phyloP scores from a whole-genome alignment of 805 yeast genomes.

The Lipomyces oligophaga region DNA sequence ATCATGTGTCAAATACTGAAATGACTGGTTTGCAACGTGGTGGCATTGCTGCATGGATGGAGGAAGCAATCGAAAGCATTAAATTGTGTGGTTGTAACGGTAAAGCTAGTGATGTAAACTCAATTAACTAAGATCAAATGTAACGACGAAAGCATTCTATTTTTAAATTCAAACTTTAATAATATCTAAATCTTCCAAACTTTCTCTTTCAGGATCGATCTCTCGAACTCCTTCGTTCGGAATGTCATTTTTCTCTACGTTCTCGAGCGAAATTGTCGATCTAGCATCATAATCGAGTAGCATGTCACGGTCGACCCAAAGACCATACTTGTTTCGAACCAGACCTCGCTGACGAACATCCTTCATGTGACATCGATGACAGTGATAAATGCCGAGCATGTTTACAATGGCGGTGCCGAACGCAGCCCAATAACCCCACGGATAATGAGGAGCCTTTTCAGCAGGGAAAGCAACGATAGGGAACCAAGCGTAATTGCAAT shows the following conservation, averaged over 20 bases:
- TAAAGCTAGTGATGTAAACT: slow-evolving; percentile 29
- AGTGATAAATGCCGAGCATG: slow-evolving; percentile 11
- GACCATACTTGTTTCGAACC: slow-evolving; percentile 18
- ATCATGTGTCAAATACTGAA: slow-evolving; percentile 31
- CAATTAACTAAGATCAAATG: slow-evolving; percentile 6
- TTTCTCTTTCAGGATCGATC: too few species aligned
- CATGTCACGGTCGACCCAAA: slow-evolving; percentile 19
- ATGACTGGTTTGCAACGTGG: slow-evolving; percentile 36
- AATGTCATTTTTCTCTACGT: not conserved
- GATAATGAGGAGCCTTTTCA: slow-evolving; percentile 37
- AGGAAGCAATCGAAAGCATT: slow-evolving; percentile 37
- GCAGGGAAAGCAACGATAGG: slow-evolving; percentile 39
- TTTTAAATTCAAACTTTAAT: too few species aligned
- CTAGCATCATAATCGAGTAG: not conserved
- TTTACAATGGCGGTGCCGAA: slow-evolving; percentile 11
- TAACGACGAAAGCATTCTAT: too few species aligned
- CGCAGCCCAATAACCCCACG: slow-evolving; percentile 24
- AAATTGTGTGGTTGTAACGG: slow-evolving; percentile 35
- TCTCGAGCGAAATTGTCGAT: not conserved
- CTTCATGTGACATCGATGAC: slow-evolving; percentile 16
- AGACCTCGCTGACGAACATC: slow-evolving; percentile 16
- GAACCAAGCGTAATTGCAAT: slow-evolving; percentile 26
- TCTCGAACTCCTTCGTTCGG: too few species aligned
- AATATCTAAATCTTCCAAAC: too few species aligned
- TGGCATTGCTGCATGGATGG: slow-evolving; percentile 31